Evolutionary conservation across 148 eudicot species (phyloP), one percentile per base, ranked within the genome.

Genomic region (Camellia lanceoleosa): DNA sequence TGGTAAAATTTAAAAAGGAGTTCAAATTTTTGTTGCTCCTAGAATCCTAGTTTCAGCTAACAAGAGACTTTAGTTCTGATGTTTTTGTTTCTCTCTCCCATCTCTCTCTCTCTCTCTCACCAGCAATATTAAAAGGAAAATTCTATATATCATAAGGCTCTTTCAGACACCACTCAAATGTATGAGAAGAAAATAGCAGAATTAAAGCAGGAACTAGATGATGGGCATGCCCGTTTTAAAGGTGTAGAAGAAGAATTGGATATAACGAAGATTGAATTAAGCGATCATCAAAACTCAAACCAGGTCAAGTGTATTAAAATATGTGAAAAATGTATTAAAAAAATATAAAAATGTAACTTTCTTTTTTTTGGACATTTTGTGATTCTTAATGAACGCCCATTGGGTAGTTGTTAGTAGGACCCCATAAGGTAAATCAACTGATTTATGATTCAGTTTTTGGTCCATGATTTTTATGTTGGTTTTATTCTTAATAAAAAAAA

Each of bases 81-180:
- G 43, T 41, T 41, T 78, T 20, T 20, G 9, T 71, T 47, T 54
- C 52, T 49, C 2, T 19, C 13, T 46, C 78, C 80, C 79, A 74
- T 59, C 76, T 68, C 64, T 75, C 80, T 80, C 76, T 59, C 76
- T 73, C 84, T 63, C 86, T 30, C 0, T 30, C 38, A 82, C 83
- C 84, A 94, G 94, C 84, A 87, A 84, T 83, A 84, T 78, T 88
- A 88, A 85, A 75, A 54, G 69, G 97, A 90, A 79, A 87, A 71
- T 80, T 86, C 92, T 72, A 80, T 77, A 82, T 87, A 85, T 81
- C 92, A 88, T 70, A 87, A 91, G 80, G 90, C 85, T 80, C 89
- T 91, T 61, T 89, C 84, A 72, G 92, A 95, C 65, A 89, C 92
- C 80, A 90, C 93, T 62, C 91, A 89, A 78, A 87, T 88, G 82